Evolutionary conservation across 139 green algal species (phyloP).

Genomic region (Coccomyxa sp.): DNA sequence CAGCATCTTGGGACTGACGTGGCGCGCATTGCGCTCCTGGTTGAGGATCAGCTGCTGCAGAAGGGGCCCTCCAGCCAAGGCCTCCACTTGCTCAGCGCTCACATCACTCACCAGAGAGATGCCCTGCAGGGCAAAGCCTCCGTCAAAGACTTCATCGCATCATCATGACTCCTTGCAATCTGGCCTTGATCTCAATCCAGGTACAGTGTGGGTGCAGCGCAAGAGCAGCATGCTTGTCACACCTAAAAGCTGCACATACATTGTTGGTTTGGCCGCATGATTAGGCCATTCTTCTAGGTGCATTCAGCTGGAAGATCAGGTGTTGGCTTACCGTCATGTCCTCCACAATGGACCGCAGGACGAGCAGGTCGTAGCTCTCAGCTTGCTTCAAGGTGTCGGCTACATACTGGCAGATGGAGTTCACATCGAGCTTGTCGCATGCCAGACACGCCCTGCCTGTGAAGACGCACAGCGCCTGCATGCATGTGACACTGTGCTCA

Average conservation of each 20-base stretch:
- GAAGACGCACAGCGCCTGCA: slow-evolving; percentile 60
- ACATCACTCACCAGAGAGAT: slow-evolving; percentile 49
- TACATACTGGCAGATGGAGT: slow-evolving; percentile 57
- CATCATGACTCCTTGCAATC: neutral
- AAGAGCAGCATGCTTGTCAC: neutral
- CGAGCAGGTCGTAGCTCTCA: slow-evolving; percentile 67
- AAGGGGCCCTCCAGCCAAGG: slow-evolving; percentile 46
- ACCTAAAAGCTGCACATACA: neutral
- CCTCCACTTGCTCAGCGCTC: slow-evolving; percentile 50
- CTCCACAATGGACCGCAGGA: slow-evolving; percentile 59
- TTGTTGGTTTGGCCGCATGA: neutral
- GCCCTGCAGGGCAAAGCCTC: slow-evolving; percentile 7
- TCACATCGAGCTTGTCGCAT: slow-evolving; percentile 51
- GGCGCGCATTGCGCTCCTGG: slow-evolving; percentile 3
- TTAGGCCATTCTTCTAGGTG: neutral
- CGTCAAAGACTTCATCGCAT: neutral
- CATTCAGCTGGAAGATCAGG: neutral
- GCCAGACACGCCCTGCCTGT: slow-evolving; percentile 46
- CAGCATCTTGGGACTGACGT: neutral
- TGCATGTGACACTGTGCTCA: neutral
- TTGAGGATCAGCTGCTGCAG: slow-evolving; percentile 39
- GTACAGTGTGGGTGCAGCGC: neutral
- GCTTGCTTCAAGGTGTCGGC: slow-evolving; percentile 61
- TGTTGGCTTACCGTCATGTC: slow-evolving; percentile 44
- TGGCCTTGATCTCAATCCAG: neutral